Percentiles rank a stretch among this genome's conserved stretches.
These are phyloP conservation scores for Panicum virgatum DNA, from an alignment of 202 grass and related monocot species.

Conservation along the genomic window DNA sequence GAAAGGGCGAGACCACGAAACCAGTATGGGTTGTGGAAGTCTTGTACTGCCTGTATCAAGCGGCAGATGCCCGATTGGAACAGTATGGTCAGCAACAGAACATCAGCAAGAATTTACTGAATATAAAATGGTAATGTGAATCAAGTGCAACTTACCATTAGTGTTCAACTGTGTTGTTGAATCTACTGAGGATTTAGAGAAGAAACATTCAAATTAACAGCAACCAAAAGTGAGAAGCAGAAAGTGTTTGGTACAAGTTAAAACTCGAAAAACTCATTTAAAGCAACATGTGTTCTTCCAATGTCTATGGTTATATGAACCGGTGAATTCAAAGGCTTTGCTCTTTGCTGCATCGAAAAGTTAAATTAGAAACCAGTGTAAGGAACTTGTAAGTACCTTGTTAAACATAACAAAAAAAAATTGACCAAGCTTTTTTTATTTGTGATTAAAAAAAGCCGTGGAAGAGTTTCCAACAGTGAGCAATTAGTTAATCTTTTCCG, in stretches of 20 bases:
- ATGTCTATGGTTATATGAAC: slow-evolving; percentile 90
- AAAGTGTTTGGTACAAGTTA: background rate
- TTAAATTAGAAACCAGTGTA: background rate
- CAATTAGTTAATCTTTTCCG: background rate
- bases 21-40: too few species aligned
- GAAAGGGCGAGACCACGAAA: too few species aligned
- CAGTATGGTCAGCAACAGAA: background rate
- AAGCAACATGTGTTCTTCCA: slow-evolving; percentile 92
- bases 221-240: background rate
- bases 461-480: background rate
- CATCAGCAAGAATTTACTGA: background rate
- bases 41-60: too few species aligned
- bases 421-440: background rate
- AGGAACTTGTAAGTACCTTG: background rate
- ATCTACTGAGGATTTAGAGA: slow-evolving; percentile 50
- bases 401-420: slow-evolving; percentile 6
- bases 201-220: slow-evolving; percentile 10
- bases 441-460: background rate
- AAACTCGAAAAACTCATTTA: slow-evolving; percentile 53
- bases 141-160: slow-evolving; percentile 60
- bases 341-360: slow-evolving; percentile 59
- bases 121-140: background rate
- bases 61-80: slow-evolving; percentile 42
- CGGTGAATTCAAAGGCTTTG: slow-evolving; percentile 77
- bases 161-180: slow-evolving; percentile 90